Conservation (phyloP, 805 yeast genomes). For the Candida schatavii region DNA sequence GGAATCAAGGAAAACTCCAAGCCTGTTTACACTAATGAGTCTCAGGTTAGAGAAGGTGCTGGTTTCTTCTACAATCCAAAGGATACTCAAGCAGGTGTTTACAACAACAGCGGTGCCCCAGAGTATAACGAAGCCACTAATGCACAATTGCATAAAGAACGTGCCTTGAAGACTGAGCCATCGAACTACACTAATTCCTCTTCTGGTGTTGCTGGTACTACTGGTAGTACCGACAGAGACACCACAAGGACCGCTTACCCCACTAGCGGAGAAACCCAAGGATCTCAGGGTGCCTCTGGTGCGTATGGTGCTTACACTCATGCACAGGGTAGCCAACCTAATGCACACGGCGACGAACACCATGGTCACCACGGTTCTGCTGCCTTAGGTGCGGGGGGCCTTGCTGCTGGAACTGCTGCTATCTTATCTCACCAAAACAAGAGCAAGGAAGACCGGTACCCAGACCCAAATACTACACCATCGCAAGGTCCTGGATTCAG, state of each 20-base stretch:
- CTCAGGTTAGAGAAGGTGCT: conserved; percentile 23
- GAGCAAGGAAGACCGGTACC: background rate
- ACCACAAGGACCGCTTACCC: background rate
- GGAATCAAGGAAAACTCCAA: conserved; percentile 18
- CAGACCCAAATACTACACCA: background rate
- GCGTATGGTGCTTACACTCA: background rate
- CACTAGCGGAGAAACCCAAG: background rate
- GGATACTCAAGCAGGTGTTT: conserved; percentile 36
- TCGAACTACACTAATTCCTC: conserved; percentile 13
- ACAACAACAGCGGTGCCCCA: conserved; percentile 10
- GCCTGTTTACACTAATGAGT: conserved; percentile 30
- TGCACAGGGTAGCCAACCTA: background rate
- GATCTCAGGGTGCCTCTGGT: background rate
- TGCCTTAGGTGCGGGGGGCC: background rate
- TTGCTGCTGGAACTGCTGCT: background rate
- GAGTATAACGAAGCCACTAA: conserved; percentile 23
- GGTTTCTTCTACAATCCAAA: conserved; percentile 34
- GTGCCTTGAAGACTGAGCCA: conserved; percentile 22
- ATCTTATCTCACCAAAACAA: background rate
- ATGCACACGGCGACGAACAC: background rate
- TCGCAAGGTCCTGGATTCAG: background rate
- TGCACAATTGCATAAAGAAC: conserved; percentile 14
- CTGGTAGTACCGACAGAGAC: conserved; percentile 2
- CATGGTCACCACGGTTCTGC: background rate
- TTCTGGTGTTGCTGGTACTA: conserved; percentile 2